A percentile compares a stretch with the other conserved stretches of the same genome.
phyloP scores from a whole-genome alignment of 1,139 yeast species.

The Groenewaldozyma auringiensis region DNA sequence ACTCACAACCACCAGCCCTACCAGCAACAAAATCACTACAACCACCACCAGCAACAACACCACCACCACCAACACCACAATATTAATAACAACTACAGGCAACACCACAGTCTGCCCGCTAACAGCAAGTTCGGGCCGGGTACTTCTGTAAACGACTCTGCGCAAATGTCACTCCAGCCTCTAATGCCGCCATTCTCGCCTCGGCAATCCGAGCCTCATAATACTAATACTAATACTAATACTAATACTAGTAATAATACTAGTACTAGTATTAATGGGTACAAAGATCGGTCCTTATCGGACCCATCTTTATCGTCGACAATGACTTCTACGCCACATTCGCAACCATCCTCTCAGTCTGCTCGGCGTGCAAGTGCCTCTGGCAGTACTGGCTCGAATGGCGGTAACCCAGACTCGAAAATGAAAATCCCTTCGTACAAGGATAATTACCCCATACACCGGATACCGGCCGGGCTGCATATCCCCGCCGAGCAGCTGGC shows the following conservation, averaged over 20 bases:
- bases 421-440: conserved; percentile 13
- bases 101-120: not conserved
- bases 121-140: no score
- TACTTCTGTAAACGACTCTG: no score
- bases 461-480: conserved; percentile 13
- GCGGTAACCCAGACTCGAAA: no score
- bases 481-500: conserved; percentile 6
- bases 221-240: no score
- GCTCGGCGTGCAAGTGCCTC: not conserved
- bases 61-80: not conserved
- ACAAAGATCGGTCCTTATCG: no score
- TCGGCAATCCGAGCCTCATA: not conserved
- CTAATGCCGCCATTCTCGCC: not conserved
- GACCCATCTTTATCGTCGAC: no score
- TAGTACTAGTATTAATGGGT: no score
- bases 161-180: not conserved
- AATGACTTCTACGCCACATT: no score
- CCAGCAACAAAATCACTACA: not conserved
- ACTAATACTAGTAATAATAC: no score
- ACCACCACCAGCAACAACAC: not conserved
- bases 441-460: conserved; percentile 23
- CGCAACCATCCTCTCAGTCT: no score
- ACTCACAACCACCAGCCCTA: not conserved
- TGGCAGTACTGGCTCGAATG: no score
- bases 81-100: not conserved